Conservation (phyloP, 768 basidiomycete species). For the Lactarius pseudohatsudake region DNA sequence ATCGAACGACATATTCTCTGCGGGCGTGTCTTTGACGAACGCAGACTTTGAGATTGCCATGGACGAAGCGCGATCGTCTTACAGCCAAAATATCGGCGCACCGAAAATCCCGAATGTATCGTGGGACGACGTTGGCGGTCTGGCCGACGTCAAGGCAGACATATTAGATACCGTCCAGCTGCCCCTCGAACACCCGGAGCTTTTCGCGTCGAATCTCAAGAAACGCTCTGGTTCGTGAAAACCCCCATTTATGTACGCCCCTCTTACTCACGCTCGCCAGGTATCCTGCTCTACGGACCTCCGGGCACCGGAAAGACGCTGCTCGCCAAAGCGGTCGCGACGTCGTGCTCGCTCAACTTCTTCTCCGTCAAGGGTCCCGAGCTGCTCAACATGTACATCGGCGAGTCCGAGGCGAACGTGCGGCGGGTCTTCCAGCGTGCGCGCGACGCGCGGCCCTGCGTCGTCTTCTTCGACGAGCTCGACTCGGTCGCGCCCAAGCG, state of each 20-base stretch:
- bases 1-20: slow-evolving; percentile 36
- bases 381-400: slow-evolving; percentile 96
- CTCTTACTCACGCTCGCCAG: slow-evolving; percentile 40
- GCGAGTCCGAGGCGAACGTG: slow-evolving; percentile 97
- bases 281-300: slow-evolving; percentile 90
- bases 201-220: slow-evolving; percentile 89
- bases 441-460: slow-evolving; percentile 88
- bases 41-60: slow-evolving; percentile 76
- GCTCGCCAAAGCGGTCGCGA: slow-evolving; percentile 94
- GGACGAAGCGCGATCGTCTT: slow-evolving; percentile 66
- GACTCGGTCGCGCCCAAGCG: slow-evolving; percentile 94
- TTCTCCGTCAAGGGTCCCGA: slow-evolving; percentile 98
- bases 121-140: slow-evolving; percentile 97
- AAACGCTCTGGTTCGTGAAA: slow-evolving; percentile 81
- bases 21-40: slow-evolving; percentile 47
- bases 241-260: not conserved
- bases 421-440: slow-evolving; percentile 89
- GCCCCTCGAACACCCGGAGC: slow-evolving; percentile 84
- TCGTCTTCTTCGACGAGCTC: slow-evolving; percentile 96
- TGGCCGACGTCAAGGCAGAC: slow-evolving; percentile 83
- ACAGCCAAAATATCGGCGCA: slow-evolving; percentile 93
- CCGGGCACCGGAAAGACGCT: slow-evolving; percentile 96
- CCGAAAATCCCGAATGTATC: slow-evolving; percentile 93
- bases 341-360: slow-evolving; percentile 92
- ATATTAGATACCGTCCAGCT: slow-evolving; percentile 96